Percentiles rank a stretch among this genome's conserved stretches.
phyloP scores from a whole-genome alignment of 139 green algal genomes.

The Chlorella vulgaris region DNA sequence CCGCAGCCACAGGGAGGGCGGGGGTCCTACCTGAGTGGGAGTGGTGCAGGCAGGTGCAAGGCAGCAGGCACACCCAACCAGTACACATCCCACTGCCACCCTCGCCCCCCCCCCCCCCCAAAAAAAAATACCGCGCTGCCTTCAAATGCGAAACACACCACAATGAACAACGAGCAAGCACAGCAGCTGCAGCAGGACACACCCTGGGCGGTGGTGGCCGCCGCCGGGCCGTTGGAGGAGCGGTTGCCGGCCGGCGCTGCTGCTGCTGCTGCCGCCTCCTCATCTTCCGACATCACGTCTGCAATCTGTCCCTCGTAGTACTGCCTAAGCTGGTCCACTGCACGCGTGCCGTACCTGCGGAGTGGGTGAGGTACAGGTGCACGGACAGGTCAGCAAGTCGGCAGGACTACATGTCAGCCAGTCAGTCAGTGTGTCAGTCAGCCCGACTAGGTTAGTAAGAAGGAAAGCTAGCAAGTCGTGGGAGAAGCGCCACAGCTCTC shows the following conservation, averaged over 20 bases:
- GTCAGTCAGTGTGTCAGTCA: too few species aligned
- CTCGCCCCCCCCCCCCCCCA: too few species aligned
- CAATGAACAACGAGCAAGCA: not conserved
- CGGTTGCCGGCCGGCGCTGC: slow-evolving; percentile 12
- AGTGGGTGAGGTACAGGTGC: not conserved
- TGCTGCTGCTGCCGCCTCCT: slow-evolving; percentile 35
- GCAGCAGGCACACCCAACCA: too few species aligned
- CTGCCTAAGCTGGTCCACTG: slow-evolving; percentile 64
- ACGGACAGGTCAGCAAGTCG: not conserved
- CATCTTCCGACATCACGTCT: slow-evolving; percentile 50
- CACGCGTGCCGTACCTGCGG: slow-evolving; percentile 79
- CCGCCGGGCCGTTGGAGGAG: slow-evolving; percentile 17
- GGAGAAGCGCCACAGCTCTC: too few species aligned
- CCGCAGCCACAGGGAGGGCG: not conserved
- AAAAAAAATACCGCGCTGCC: too few species aligned
- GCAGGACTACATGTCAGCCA: too few species aligned
- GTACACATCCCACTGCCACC: too few species aligned
- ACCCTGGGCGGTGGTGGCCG: slow-evolving; percentile 10
- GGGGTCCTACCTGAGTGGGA: not conserved
- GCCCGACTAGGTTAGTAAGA: too few species aligned
- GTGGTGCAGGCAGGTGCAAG: too few species aligned
- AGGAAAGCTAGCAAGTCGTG: too few species aligned
- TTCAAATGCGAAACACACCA: not conserved
- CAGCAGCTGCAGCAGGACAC: not conserved
- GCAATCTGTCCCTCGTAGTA: slow-evolving; percentile 78